These are phyloP conservation scores for Pseudogymnoascus destructans DNA, from an alignment of 2,329 filamentous ascomycete genomes.

Conservation along the genomic window DNA sequence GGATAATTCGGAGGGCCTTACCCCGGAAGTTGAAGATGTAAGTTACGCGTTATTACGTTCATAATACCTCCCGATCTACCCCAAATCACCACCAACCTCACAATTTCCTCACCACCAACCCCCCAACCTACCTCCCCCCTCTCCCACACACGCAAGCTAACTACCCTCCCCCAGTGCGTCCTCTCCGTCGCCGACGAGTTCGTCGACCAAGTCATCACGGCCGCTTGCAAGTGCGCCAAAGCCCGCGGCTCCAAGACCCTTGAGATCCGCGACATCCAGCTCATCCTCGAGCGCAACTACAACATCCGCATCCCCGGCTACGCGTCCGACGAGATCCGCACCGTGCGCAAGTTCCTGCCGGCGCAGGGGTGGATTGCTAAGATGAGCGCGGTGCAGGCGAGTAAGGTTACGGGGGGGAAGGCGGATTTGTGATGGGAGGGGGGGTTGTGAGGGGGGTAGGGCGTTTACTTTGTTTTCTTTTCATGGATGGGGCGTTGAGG, in stretches of 20 bases:
- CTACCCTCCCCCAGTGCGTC: constrained; percentile 48
- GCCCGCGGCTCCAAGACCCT: constrained; percentile 81
- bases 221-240: constrained; percentile 84
- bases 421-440: constrained; percentile 16
- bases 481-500: not conserved
- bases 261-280: constrained; percentile 76
- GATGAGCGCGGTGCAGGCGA: constrained; percentile 91
- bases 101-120: not conserved
- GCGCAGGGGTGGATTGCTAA: constrained; percentile 85
- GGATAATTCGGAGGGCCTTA: constrained; percentile 64
- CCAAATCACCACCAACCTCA: constrained; percentile 8
- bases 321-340: constrained; percentile 84
- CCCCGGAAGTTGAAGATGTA: constrained; percentile 93
- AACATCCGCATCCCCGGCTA: constrained; percentile 91
- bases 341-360: constrained; percentile 85
- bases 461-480: not conserved
- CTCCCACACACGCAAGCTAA: constrained; percentile 8
- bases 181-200: constrained; percentile 87
- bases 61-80: constrained; percentile 11
- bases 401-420: constrained; percentile 56
- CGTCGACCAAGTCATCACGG: constrained; percentile 77
- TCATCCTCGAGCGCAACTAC: constrained; percentile 72
- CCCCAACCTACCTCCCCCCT: not conserved
- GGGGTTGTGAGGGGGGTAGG: not conserved
- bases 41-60: constrained; percentile 21